Evolutionary conservation across 2,329 filamentous ascomycete species (phyloP), one percentile per base, ranked within the genome.

Genomic region (Clarireedia homoeocarpa): DNA sequence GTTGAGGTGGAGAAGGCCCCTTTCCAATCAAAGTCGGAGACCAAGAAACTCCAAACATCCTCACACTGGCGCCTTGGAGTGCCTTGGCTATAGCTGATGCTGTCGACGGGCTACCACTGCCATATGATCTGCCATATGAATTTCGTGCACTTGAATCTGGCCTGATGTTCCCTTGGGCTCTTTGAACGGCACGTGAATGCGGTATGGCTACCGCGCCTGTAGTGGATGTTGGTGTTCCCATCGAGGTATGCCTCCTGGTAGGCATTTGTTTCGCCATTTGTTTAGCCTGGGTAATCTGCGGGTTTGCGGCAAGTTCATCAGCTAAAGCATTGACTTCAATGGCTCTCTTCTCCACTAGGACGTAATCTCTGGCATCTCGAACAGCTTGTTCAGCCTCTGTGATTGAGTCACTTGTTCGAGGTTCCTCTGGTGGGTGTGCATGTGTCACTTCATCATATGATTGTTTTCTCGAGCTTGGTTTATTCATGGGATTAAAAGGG

Each of bases 321-420:
- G 94, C 94, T 66, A 99, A 87, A 2, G 94, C 94, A 70, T 99
- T 97, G 51, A 99, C 92, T 71, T 97, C 92, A 10, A 99, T 91
- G 20, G 91, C 88, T 62, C 87, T 85, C 75, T 96, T 96, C 74
- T 99, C 94, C 12, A 99, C 89, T 26, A 97, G 79, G 20, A 99
- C 92, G 66, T 97, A 99, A 62, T 97, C 94, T 62, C 92, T 84
- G 69, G 95, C 84, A 61, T 97, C 92, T 65, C 95, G 89, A 2
- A 89, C 90, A 3, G 86, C 87, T 47, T 79, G 78, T 61, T 87
- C 84, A 42, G 77, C 76, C 50, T 82, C 67, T 77, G 82, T 65
- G 14, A 55, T 42, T 10, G 52, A 55, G 87, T 85, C 56, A 79
- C 77, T 56, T 20, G 56, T 61, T 39, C 62, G 60, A 10, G 56